Percentiles rank a stretch among this genome's conserved stretches.
These are phyloP conservation scores for Penicillium verrucosum DNA, from an alignment of 2,329 filamentous ascomycete genomes.

Conservation along the genomic window DNA sequence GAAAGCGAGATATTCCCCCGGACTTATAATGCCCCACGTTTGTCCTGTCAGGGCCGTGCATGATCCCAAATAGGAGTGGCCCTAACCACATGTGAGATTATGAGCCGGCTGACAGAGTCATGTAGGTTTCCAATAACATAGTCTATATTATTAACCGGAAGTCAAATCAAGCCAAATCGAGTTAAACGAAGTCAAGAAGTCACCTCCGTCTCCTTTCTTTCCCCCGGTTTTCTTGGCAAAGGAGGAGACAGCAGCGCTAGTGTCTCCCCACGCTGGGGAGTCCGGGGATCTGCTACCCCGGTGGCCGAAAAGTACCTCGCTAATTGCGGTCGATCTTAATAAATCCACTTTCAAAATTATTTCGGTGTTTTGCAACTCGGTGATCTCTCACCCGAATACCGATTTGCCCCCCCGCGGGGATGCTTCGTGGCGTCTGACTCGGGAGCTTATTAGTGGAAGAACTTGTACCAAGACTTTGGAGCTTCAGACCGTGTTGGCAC, in stretches of 20 bases:
- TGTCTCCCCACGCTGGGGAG: neutral
- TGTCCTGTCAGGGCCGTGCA: neutral
- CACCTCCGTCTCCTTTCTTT: neutral
- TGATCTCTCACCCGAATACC: slow-evolving; percentile 17
- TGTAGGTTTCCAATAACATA: neutral
- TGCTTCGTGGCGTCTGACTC: slow-evolving; percentile 4
- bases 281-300: slow-evolving; percentile 21
- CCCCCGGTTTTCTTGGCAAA: slow-evolving; percentile 8
- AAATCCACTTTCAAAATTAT: neutral
- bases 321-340: neutral
- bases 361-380: slow-evolving; percentile 2
- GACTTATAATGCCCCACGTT: slow-evolving; percentile 1
- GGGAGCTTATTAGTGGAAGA: slow-evolving; percentile 16
- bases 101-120: neutral
- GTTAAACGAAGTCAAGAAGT: neutral
- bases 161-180: neutral
- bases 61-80: neutral
- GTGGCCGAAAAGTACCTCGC: neutral
- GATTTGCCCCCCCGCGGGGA: slow-evolving; percentile 16
- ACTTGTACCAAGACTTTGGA: slow-evolving; percentile 2
- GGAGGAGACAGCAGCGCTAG: neutral
- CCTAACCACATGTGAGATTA: neutral
- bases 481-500: neutral
- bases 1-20: neutral
- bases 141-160: neutral